Conservation (phyloP, 163 green algal species). For the Volvox carteri region DNA sequence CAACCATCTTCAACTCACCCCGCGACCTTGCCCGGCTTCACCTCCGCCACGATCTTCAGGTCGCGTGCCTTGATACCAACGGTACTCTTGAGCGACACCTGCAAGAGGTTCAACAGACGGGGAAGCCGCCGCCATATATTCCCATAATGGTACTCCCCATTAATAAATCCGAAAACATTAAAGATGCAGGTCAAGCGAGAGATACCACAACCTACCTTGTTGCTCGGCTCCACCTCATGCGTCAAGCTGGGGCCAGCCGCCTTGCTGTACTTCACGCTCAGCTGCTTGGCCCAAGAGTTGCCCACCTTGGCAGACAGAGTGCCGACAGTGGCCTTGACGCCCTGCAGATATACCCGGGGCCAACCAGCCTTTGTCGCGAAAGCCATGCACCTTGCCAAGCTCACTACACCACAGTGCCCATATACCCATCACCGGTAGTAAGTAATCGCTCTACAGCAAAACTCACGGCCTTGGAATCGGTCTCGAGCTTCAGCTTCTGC, state of each 20-base stretch:
- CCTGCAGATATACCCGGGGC: slow-evolving; percentile 21
- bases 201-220: slow-evolving; percentile 51
- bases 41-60: slow-evolving; percentile 50
- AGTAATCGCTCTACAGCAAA: too few species aligned
- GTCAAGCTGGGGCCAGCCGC: slow-evolving; percentile 25
- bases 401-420: too few species aligned
- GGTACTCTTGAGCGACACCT: slow-evolving; percentile 49
- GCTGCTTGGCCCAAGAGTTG: slow-evolving; percentile 39
- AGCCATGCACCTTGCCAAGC: too few species aligned
- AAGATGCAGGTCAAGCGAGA: too few species aligned
- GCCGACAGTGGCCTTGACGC: not conserved
- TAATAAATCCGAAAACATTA: too few species aligned
- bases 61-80: slow-evolving; percentile 29
- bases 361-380: too few species aligned
- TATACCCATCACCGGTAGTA: too few species aligned
- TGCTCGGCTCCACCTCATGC: slow-evolving; percentile 50
- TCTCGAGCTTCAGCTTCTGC: slow-evolving; percentile 56
- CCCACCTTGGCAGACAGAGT: not conserved
- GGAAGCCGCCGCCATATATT: too few species aligned
- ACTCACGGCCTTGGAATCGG: slow-evolving; percentile 25
- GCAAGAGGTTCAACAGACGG: not conserved
- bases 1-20: slow-evolving; percentile 44
- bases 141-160: too few species aligned
- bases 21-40: slow-evolving; percentile 52
- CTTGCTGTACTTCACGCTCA: slow-evolving; percentile 43